Base-by-base conservation (phyloP, 2,329 filamentous ascomycete genomes). In the Sarocladiaceae sp. region DNA sequence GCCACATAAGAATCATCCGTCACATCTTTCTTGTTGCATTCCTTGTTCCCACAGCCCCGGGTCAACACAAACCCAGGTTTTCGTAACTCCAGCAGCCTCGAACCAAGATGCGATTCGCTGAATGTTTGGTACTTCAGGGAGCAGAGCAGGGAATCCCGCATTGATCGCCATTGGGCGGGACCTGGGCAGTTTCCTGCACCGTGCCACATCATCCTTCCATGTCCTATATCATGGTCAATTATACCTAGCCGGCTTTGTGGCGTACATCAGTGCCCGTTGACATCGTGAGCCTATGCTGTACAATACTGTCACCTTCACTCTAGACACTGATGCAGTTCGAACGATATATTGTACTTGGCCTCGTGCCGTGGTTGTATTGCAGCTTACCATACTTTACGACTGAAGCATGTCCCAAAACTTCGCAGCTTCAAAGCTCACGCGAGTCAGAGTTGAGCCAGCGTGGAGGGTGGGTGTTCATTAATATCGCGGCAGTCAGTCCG, bases 141-240 rank as follows among this genome's bases (percentile, higher is more conserved):
- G 11, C 3, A 26, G n/a, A 44, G 28, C 40, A 44, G 40, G 40
- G 40, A 44, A 44, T 44, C 40, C 40, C 40, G 23, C 40, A 44
- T 28, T 44, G 40, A 44, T 44, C 40, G 40, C 23, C 23, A 44
- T 12, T 44, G 13, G 23, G 40, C 40, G 40, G 40, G 40, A 44
- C 40, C 40, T 44, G 40, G 20, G 4, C 18, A 5, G 10, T 26
- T 26, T 26, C 40, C 40, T n/a, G 40, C 7, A 44, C 40, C 40
- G 23, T 28, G 40, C 23, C 8, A 26, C 28, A 23, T 4, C 40
- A 8, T 26, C 22, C 28, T 17, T n/a, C 40, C 40, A 44, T 44
- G 40, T 44, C 40, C 28, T 44, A 44, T 44, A 44, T n/a, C 28
- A 22, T 12, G 40, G 33, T 26, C 26, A 18, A 28, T 11, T 48